Conservation (phyloP, 805 yeast species). For the Starmerella potacharoeniae region DNA sequence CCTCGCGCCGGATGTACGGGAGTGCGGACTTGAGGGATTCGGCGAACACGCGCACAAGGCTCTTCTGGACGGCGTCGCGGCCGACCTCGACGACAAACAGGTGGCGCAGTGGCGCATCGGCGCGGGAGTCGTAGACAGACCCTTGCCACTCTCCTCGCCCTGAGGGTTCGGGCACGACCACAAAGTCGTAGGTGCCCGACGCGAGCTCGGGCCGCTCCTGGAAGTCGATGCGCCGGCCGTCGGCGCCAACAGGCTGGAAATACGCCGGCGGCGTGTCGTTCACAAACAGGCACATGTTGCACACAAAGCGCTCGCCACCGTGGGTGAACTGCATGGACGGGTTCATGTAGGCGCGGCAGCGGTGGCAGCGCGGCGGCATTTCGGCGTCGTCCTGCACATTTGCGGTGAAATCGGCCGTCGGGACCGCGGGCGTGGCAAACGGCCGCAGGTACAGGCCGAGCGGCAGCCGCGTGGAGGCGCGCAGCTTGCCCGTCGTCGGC, state of each 20-base stretch:
- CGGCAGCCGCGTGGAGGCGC: constrained; percentile 64
- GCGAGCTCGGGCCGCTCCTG: constrained; percentile 61
- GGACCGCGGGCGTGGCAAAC: constrained; percentile 63
- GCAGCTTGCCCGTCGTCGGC: constrained; percentile 61
- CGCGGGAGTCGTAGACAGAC: constrained; percentile 43
- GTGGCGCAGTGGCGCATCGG: constrained; percentile 40
- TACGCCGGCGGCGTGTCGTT: constrained; percentile 60
- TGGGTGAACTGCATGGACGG: constrained; percentile 62
- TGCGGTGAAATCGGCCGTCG: constrained; percentile 46
- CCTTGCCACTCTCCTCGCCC: constrained; percentile 7
- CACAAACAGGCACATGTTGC: constrained; percentile 79
- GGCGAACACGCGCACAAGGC: constrained; percentile 44
- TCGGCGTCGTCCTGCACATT: constrained; percentile 33
- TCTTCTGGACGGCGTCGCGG: constrained; percentile 46
- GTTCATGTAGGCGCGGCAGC: constrained; percentile 85
- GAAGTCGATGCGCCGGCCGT: constrained; percentile 54
- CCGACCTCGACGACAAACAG: constrained; percentile 64
- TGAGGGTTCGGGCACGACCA: constrained; percentile 43
- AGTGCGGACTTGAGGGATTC: constrained; percentile 56
- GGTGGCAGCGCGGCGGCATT: constrained; percentile 70
- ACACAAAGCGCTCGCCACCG: constrained; percentile 51
- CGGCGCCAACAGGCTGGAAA: constrained; percentile 46
- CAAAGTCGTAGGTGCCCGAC: constrained; percentile 73
- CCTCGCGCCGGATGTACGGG: constrained; percentile 28
- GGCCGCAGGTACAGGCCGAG: constrained; percentile 74